Base-by-base conservation (phyloP, 163 green algal species). In the Scenedesmus sp. region DNA sequence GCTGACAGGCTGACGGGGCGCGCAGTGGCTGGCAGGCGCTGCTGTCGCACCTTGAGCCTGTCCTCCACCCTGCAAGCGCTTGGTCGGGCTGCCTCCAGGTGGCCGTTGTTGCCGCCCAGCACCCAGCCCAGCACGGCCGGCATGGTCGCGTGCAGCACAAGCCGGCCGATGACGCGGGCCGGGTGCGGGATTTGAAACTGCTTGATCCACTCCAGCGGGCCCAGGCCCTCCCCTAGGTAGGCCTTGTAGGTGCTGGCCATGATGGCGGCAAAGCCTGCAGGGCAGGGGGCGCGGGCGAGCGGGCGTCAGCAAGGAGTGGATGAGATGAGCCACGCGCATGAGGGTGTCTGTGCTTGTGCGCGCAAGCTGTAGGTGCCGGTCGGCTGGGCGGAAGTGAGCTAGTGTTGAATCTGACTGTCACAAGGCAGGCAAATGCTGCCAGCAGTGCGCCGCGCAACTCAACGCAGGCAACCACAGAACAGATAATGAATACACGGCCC, bases 211-310 rank as follows among this genome's bases (percentile, higher is more conserved):
- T 89, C 91, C 65, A 98, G 93, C 16, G 96, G 94, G n/a, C 96
- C 97, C 85, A 99, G 87, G 30, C 97, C 97, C 92, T 99, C 97
- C 0, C 98, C 97, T 79, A 99, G 93, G 94, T 99, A 99, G 15
- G 96, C 93, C 93, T 98, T 98, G 96, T 99, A 99, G 26, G 97
- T 99, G 83, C 95, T 98, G 3, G 97, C 98, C 96, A 99, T 99
- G 88, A 99, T 96, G 35, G 98, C 97, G 0, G 98, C 97, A 94
- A 98, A 97, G 81, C 97, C 85, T 90, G 85, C 20, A 46, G 30
- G 80, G 24, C 20, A 26, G 18, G 35, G 18, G 0, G 15, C 37
- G 13, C 53, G 53, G 24, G 16, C 53, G 13, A 65, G 10, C 20
- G 10, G 18, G 15, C 3, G n/a, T 53, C 13, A 83, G 76, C 35